Conservation (phyloP, 2,329 filamentous ascomycete genomes). For the Leptoxyphium fumago region DNA sequence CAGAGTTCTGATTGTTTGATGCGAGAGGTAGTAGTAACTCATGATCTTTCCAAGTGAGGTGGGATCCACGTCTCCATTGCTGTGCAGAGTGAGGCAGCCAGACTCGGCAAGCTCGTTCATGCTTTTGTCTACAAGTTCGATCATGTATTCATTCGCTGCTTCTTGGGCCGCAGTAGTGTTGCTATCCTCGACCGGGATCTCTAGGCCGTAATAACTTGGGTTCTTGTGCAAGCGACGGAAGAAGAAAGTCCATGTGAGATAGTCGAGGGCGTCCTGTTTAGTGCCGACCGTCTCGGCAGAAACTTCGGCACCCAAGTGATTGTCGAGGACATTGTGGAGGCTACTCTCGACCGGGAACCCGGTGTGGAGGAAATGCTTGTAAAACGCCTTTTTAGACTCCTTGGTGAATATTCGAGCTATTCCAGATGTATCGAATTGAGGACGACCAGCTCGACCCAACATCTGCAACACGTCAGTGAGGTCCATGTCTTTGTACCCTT, state of each 20-base stretch:
- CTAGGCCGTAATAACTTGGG: slow-evolving; percentile 90
- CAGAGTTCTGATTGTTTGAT: slow-evolving; percentile 82
- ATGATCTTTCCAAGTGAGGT: slow-evolving; percentile 95
- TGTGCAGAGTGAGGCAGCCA: slow-evolving; percentile 66
- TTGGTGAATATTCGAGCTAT: slow-evolving; percentile 97
- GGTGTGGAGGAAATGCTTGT: slow-evolving; percentile 97
- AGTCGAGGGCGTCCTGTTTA: slow-evolving; percentile 94
- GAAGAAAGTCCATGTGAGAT: slow-evolving; percentile 99
- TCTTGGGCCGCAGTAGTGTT: slow-evolving; percentile 74
- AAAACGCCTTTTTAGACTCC: slow-evolving; percentile 95
- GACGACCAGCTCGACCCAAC: slow-evolving; percentile 86
- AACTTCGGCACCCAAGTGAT: slow-evolving; percentile 89
- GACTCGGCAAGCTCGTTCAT: slow-evolving; percentile 70
- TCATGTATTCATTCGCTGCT: slow-evolving; percentile 86
- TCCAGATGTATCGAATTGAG: slow-evolving; percentile 90
- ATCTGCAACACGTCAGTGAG: slow-evolving; percentile 95
- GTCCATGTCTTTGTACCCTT: slow-evolving; percentile 98
- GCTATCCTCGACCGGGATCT: slow-evolving; percentile 85
- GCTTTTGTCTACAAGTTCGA: slow-evolving; percentile 78
- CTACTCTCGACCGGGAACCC: slow-evolving; percentile 96
- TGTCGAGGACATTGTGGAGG: slow-evolving; percentile 88
- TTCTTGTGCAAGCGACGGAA: slow-evolving; percentile 96
- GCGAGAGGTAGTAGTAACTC: slow-evolving; percentile 95
- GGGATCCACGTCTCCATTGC: slow-evolving; percentile 77
- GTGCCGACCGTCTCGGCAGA: slow-evolving; percentile 84